Base-by-base conservation (phyloP, 805 yeast genomes). In the Blastobotrys attinorum region DNA sequence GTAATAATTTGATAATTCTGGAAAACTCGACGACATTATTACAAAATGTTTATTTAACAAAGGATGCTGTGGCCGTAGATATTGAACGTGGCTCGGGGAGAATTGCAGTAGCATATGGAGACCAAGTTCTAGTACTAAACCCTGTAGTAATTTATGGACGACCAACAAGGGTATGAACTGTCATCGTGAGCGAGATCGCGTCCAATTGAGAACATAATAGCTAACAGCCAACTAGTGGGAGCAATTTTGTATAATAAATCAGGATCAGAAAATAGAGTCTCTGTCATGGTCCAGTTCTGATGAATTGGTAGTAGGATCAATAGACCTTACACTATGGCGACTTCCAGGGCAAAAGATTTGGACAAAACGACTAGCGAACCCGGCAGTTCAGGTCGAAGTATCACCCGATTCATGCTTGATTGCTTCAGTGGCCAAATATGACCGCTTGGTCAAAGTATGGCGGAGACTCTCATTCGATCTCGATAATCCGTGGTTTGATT, bases 401-500 rank as follows among this genome's bases (percentile, higher is more conserved):
- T 76, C 95, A 0, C 77, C 75, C n/a, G 83, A 83, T 50, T 76
- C 87, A 0, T 72, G 73, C 41, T 68, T 79, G 36, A 76, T 88
- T 17, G 83, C 88, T 6, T 72, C 81, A 39, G 70, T 75, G 31
- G 79, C 83, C 0, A 66, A 65, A 33, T 75, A 72, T 57, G 95
- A 86, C 58, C 68, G 69, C 29, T 65, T 83, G 11, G 78, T 85
- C 22, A 86, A 85, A 56, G 68, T 86, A 2, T 89, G 96, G 95
- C 71, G 79, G 43, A 66, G 96, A 40, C 69, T 78, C 5, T 73
- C 82, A 5, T 84, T 79, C 55, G 87, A 83, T 27, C 71, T 73
- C 22, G 77, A 75, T 29, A 72, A 77, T 32, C 71, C 80, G 4
- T 70, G 71, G 22, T 87, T 86, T 58, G 92, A 83, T 53, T 64